phyloP scores from a whole-genome alignment of 331 rosid genomes.

The Acacia concinna region DNA sequence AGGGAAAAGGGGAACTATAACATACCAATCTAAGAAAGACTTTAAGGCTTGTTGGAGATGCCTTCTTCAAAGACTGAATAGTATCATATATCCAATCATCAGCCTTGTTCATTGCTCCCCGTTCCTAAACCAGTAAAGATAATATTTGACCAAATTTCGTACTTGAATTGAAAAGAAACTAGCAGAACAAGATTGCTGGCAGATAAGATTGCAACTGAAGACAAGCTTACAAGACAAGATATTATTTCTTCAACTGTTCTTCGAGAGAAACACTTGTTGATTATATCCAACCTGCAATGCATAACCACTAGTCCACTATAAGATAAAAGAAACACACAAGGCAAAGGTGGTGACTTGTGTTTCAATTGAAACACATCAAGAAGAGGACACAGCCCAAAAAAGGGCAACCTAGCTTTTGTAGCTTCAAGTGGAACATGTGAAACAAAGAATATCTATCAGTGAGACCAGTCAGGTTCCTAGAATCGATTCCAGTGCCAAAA shows the following conservation, averaged over 20 bases:
- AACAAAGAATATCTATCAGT: background rate
- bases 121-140: constrained; percentile 52
- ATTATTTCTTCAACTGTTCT: constrained; percentile 74
- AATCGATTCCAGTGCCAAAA: background rate
- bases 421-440: background rate
- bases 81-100: constrained; percentile 69
- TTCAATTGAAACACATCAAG: background rate
- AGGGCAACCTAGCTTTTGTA: background rate
- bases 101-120: constrained; percentile 42
- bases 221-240: constrained; percentile 73
- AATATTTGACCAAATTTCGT: constrained; percentile 26
- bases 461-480: background rate
- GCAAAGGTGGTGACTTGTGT: background rate
- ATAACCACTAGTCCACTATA: background rate
- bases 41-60: constrained; percentile 95
- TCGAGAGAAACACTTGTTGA: constrained; percentile 82
- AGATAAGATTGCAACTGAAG: constrained; percentile 1
- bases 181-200: constrained; percentile 1
- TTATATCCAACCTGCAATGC: constrained; percentile 64
- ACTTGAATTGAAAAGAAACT: constrained; percentile 10
- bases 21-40: constrained; percentile 81
- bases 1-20: constrained; percentile 5
- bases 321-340: constrained; percentile 19
- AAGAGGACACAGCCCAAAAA: background rate
- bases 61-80: constrained; percentile 66